A percentile compares a stretch with the other conserved stretches of the same genome.
Conservation (phyloP, 2,329 filamentous ascomycete genomes). For the Aspergillus transmontanensis region DNA sequence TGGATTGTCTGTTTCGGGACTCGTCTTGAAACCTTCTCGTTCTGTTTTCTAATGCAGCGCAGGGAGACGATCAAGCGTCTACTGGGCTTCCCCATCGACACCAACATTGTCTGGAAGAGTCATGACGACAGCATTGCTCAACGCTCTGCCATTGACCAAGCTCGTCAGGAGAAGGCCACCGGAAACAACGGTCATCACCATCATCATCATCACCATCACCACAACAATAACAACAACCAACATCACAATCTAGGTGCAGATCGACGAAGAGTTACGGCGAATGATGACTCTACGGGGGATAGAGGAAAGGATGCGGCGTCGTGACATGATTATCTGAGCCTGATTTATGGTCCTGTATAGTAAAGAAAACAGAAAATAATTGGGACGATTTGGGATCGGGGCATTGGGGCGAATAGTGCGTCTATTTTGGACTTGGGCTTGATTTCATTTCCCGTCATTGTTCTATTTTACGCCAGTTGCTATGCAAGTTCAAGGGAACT, state of each 20-base stretch:
- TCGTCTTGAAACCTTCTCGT: neutral
- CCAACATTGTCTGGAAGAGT: slow-evolving; percentile 90
- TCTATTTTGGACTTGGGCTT: slow-evolving; percentile 36
- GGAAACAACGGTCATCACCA: slow-evolving; percentile 36
- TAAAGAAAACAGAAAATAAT: slow-evolving; percentile 38
- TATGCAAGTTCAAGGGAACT: slow-evolving; percentile 3
- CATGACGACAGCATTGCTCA: slow-evolving; percentile 96
- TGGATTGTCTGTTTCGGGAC: neutral
- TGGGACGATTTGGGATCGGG: slow-evolving; percentile 43
- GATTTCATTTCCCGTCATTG: slow-evolving; percentile 24
- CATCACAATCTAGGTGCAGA: slow-evolving; percentile 37
- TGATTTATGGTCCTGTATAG: slow-evolving; percentile 41
- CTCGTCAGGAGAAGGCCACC: slow-evolving; percentile 76
- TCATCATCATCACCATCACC: slow-evolving; percentile 36
- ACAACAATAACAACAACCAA: slow-evolving; percentile 18
- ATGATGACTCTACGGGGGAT: slow-evolving; percentile 47
- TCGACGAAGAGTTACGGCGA: slow-evolving; percentile 44
- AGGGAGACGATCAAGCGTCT: slow-evolving; percentile 94
- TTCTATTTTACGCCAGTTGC: slow-evolving; percentile 10
- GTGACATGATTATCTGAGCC: slow-evolving; percentile 29
- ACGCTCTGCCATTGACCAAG: slow-evolving; percentile 85
- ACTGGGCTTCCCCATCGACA: slow-evolving; percentile 82
- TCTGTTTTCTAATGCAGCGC: slow-evolving; percentile 12
- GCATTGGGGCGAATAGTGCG: slow-evolving; percentile 44
- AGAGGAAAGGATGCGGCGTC: slow-evolving; percentile 43